phyloP scores from a whole-genome alignment of 1,284 basidiomycete species.

The Moesziomyces sp. region DNA sequence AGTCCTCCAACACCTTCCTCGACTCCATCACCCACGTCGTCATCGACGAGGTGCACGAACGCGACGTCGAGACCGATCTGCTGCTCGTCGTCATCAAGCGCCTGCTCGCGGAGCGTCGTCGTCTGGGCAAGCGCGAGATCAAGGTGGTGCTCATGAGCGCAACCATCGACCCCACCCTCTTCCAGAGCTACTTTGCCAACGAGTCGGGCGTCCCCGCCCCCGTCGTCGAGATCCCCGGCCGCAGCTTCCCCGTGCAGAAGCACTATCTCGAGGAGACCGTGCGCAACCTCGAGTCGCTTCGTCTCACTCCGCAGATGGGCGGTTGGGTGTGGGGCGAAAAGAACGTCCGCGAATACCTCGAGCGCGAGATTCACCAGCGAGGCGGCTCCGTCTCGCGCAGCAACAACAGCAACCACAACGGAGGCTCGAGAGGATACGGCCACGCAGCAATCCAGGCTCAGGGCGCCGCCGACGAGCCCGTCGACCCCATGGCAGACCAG shows the following conservation, averaged over 20 bases:
- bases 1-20: constrained; percentile 69
- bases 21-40: constrained; percentile 90
- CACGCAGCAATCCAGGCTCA: constrained; percentile 37
- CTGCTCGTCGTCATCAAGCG: constrained; percentile 90
- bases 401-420: constrained; percentile 10
- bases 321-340: constrained; percentile 82
- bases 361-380: constrained; percentile 72
- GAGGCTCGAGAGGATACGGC: constrained; percentile 22
- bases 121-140: constrained; percentile 78
- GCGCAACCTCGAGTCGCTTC: constrained; percentile 43
- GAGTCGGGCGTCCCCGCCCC: constrained; percentile 73
- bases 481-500: constrained; percentile 59
- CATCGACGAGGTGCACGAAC: constrained; percentile 96
- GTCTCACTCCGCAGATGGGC: constrained; percentile 65
- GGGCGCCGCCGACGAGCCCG: constrained; percentile 52
- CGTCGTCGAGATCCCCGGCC: constrained; percentile 88
- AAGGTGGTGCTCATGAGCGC: constrained; percentile 96
- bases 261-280: constrained; percentile 85
- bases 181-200: constrained; percentile 86
- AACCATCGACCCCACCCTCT: constrained; percentile 89
- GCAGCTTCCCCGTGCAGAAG: constrained; percentile 87
- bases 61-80: constrained; percentile 93
- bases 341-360: constrained; percentile 80
- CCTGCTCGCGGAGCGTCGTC: constrained; percentile 78
- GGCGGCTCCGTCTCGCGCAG: constrained; percentile 30